Conservation (phyloP, 1,139 yeast genomes). For the Saccharomyces hybrid region DNA sequence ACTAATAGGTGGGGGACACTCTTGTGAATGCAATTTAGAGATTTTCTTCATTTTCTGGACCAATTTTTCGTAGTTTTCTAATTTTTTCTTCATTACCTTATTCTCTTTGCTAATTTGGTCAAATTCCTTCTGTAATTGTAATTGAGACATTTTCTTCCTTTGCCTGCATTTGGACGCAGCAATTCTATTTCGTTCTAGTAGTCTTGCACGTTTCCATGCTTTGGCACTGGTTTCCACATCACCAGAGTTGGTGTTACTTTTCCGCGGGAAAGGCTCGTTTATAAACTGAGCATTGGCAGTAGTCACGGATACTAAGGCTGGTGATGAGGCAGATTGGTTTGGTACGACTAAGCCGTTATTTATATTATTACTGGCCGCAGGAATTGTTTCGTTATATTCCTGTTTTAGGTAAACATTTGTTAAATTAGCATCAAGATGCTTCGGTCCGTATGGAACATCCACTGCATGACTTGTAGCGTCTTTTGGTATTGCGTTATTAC, state of each 20-base stretch:
- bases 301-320: neutral
- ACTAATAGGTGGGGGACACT: neutral
- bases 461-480: neutral
- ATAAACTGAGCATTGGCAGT: neutral
- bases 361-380: neutral
- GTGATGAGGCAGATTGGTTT: neutral
- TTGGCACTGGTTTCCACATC: constrained; percentile 70
- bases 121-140: constrained; percentile 50
- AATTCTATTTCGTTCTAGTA: constrained; percentile 57
- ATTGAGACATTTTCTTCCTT: constrained; percentile 60
- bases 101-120: constrained; percentile 41
- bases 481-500: neutral
- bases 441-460: neutral
- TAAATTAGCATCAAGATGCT: neutral
- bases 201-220: constrained; percentile 64
- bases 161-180: constrained; percentile 72
- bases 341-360: neutral
- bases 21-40: constrained; percentile 14
- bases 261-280: neutral
- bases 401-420: neutral
- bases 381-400: neutral
- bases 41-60: constrained; percentile 19
- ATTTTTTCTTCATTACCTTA: constrained; percentile 33
- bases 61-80: constrained; percentile 28
- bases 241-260: neutral